Conservation (phyloP, 148 eudicot genomes). For the Rhododendron molle region DNA sequence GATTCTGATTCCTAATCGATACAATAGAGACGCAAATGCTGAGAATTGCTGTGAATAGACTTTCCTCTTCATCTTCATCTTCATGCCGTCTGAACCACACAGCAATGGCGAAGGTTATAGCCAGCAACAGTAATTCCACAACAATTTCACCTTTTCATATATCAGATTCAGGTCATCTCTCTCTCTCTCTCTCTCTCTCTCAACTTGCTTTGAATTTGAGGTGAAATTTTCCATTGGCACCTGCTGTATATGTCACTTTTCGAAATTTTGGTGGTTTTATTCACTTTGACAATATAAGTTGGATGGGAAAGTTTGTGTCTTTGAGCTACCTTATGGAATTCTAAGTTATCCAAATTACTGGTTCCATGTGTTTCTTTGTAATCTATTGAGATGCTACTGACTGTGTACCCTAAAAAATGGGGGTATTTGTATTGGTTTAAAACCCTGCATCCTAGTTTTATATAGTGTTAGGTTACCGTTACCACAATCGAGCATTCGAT, state of each 20-base stretch:
- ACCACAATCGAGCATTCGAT: background rate
- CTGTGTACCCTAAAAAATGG: background rate
- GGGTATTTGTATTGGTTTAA: background rate
- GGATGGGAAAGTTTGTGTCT: background rate
- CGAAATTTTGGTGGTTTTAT: background rate
- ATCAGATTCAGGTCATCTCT: background rate
- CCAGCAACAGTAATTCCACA: background rate
- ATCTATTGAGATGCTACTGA: background rate
- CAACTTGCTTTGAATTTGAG: background rate
- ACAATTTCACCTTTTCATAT: background rate
- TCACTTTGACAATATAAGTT: background rate
- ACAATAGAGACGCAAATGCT: background rate
- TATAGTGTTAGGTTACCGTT: background rate
- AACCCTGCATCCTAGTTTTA: background rate
- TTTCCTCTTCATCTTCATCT: conserved; percentile 57
- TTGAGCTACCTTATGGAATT: background rate
- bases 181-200: background rate
- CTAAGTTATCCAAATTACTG: background rate
- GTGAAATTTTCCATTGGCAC: background rate
- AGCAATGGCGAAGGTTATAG: background rate
- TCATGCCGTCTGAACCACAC: conserved; percentile 19
- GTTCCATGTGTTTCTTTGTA: background rate
- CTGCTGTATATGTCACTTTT: background rate
- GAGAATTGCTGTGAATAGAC: conserved; percentile 64
- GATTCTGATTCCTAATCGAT: background rate